Evolutionary conservation across 2,329 filamentous ascomycete genomes (phyloP), one percentile per base, ranked within the genome.

Genomic region (Fusarium dimerum): DNA sequence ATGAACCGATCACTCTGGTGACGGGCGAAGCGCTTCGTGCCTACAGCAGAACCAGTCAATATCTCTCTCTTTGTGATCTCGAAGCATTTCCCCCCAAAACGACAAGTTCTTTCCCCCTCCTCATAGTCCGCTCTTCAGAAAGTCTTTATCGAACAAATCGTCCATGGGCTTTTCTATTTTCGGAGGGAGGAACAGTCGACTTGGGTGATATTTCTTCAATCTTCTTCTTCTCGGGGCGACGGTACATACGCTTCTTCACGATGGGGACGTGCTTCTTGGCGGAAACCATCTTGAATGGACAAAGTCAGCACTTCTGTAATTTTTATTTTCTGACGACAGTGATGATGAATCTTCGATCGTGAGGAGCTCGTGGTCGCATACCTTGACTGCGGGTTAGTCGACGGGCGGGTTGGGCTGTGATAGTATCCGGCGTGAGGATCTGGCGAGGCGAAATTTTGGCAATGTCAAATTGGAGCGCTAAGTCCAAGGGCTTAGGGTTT

Each of bases 201-300:
- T 50, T 38, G 44, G 49, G 32, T 32, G 40, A 18, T 17, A 43
- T 42, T 46, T 43, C 38, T 40, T 26, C 20, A 26, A 5, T 7
- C 7, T 26, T 7, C 20, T 26, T 26, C 20, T 26, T 26, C 20
- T 26, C 20, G 20, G 44, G 51, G 36, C 50, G 54, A 50, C 55
- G 61, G 67, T 73, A 92, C 91, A 76, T 93, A 96, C 92, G 92
- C 92, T 99, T 99, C 91, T 99, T 99, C 76, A 99, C 90, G 86
- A 99, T 99, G 74, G 92, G 88, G 76, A 97, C 87, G 82, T 97
- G 94, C 86, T 96, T 95, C 90, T 95, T 96, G 81, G 93, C 90
- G 88, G 92, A 86, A 85, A 93, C 92, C 94, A 97, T 97, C 92
- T 93, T 66, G 51, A 65, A 43, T 36, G 50, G 45, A 54, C 52